These are phyloP conservation scores for Cutaneotrichosporon arboriforme DNA, from an alignment of 1,284 basidiomycete species.

Conservation along the genomic window DNA sequence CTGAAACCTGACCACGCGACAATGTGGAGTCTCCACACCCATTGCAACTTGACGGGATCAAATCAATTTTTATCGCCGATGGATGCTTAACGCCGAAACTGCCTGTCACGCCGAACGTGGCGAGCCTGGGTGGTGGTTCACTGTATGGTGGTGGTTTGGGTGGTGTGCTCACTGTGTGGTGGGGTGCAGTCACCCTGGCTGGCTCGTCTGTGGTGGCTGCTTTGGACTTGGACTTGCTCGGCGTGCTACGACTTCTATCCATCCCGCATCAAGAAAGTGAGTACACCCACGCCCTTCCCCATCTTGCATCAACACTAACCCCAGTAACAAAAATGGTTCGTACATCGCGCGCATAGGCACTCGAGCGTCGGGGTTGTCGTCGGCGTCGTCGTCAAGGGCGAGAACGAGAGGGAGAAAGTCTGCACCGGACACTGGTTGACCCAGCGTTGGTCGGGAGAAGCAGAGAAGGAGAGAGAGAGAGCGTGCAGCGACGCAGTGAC, in stretches of 20 bases:
- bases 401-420: too few relatives aligned
- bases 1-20: too few relatives aligned
- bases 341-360: not conserved
- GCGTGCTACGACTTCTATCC: not conserved
- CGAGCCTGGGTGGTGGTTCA: not conserved
- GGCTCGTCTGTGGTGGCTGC: not conserved
- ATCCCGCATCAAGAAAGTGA: slow-evolving; percentile 6
- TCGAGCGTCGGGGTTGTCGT: not conserved
- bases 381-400: not conserved
- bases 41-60: too few relatives aligned
- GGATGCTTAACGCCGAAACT: too few relatives aligned
- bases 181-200: too few relatives aligned
- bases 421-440: too few relatives aligned
- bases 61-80: too few relatives aligned
- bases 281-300: not conserved
- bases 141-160: too few relatives aligned
- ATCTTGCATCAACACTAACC: not conserved
- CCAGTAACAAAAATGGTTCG: slow-evolving; percentile 7
- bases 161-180: too few relatives aligned
- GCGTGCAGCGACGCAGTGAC: not conserved
- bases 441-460: too few relatives aligned
- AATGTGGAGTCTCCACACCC: too few relatives aligned
- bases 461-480: not conserved
- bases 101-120: too few relatives aligned
- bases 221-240: not conserved